These are phyloP conservation scores for Macrolepiota albuminosa DNA, from an alignment of 768 basidiomycete species.

Conservation along the genomic window DNA sequence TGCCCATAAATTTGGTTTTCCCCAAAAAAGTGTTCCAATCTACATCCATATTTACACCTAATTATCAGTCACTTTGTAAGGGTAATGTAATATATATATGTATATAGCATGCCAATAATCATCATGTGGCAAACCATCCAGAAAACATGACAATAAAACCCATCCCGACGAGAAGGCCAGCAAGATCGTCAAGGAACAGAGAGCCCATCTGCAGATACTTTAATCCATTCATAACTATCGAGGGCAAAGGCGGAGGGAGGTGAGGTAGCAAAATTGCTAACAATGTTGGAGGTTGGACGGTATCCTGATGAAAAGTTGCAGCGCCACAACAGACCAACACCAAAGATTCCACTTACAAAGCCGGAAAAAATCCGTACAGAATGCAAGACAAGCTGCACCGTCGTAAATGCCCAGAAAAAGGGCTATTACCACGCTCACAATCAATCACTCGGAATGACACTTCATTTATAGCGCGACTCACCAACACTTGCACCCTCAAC, in stretches of 20 bases:
- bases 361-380: conserved; percentile 68
- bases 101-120: conserved; percentile 4
- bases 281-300: conserved; percentile 54
- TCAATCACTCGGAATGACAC: background rate
- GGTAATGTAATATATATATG: background rate
- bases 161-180: conserved; percentile 64
- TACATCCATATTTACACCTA: background rate
- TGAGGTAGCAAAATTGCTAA: conserved; percentile 58
- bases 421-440: conserved; percentile 38
- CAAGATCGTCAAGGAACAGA: conserved; percentile 66
- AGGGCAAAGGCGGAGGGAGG: conserved; percentile 60
- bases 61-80: background rate
- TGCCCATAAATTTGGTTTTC: too few species aligned
- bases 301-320: conserved; percentile 34
- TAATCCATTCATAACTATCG: conserved; percentile 54
- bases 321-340: background rate
- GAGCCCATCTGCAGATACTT: conserved; percentile 69
- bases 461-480: conserved; percentile 27
- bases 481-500: conserved; percentile 51
- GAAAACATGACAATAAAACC: conserved; percentile 59
- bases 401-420: conserved; percentile 80
- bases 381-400: conserved; percentile 66
- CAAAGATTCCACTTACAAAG: conserved; percentile 42
- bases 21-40: background rate
- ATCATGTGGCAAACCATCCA: conserved; percentile 33